Evolutionary conservation across 495 filamentous ascomycete species (phyloP).

Genomic region (Neurospora sp.): DNA sequence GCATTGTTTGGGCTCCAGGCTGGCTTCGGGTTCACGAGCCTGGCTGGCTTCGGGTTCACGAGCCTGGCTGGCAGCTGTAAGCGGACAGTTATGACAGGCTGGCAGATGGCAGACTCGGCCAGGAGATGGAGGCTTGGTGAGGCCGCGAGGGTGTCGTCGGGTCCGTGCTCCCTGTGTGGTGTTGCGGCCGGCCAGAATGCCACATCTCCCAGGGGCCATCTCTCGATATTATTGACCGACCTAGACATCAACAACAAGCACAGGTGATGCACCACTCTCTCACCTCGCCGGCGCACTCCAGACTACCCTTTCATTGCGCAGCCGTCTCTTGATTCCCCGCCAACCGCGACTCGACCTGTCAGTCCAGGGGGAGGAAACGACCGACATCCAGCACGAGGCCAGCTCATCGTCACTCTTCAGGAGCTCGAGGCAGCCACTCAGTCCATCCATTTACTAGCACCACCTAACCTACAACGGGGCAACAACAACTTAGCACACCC

Average conservation of each 20-base stretch:
- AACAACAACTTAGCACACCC: conserved; percentile 1
- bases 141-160: not conserved
- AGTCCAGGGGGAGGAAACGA: not conserved
- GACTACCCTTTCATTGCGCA: conserved; percentile 3
- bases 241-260: conserved; percentile 11
- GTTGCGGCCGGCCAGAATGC: conserved; percentile 18
- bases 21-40: not conserved
- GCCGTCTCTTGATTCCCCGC: conserved; percentile 1
- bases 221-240: conserved; percentile 18
- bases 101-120: conserved; percentile 11
- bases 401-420: not conserved
- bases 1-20: not conserved
- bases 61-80: not conserved
- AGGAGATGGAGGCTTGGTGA: not conserved
- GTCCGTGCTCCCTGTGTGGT: not conserved
- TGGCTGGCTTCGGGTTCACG: not conserved
- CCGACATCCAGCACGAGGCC: not conserved
- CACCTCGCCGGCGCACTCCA: conserved; percentile 12
- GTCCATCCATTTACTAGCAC: not conserved
- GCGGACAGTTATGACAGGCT: not conserved
- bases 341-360: conserved; percentile 2
- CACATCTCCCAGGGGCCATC: conserved; percentile 24
- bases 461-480: conserved; percentile 4
- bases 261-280: conserved; percentile 17
- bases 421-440: not conserved